Conservation (phyloP, 2,329 filamentous ascomycete genomes). For the Xylariaceae sp. region DNA sequence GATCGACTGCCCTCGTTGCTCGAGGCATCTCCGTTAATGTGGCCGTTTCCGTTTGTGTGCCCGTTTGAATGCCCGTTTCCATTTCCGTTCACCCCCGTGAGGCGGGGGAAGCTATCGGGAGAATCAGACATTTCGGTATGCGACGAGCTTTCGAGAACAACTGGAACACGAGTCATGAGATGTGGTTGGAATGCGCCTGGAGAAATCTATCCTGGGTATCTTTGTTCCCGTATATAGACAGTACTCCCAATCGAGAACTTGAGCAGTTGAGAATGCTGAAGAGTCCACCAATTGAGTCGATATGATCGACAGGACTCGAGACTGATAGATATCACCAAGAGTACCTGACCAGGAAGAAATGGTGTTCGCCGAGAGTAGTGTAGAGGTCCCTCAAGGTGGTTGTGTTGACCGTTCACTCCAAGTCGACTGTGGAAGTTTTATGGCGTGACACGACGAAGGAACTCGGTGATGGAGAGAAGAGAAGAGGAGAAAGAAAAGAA, state of each 20-base stretch:
- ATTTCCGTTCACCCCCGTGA: slow-evolving; percentile 24
- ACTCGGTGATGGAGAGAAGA: background rate
- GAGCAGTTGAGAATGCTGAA: background rate
- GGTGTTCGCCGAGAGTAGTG: slow-evolving; percentile 1
- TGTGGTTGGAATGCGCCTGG: slow-evolving; percentile 2
- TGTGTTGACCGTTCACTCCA: background rate
- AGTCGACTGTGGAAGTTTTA: background rate
- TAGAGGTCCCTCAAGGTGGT: background rate
- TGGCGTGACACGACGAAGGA: background rate
- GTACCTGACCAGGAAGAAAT: background rate
- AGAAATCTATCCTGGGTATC: slow-evolving; percentile 1
- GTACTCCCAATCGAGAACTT: background rate
- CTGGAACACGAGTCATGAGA: slow-evolving; percentile 26
- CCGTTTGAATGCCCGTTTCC: too few species aligned
- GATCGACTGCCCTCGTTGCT: slow-evolving; percentile 31
- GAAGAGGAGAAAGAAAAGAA: slow-evolving; percentile 4
- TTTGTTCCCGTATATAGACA: background rate
- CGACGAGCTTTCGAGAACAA: slow-evolving; percentile 27
- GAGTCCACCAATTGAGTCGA: background rate
- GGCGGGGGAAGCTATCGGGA: slow-evolving; percentile 27
- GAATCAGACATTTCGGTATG: slow-evolving; percentile 33
- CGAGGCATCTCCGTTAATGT: slow-evolving; percentile 29
- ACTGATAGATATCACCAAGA: background rate
- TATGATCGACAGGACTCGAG: background rate
- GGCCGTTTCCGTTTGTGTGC: slow-evolving; percentile 11